Evolutionary conservation across 1,139 yeast genomes (phyloP).

Genomic region (Schizosaccharomyces versatilis): DNA sequence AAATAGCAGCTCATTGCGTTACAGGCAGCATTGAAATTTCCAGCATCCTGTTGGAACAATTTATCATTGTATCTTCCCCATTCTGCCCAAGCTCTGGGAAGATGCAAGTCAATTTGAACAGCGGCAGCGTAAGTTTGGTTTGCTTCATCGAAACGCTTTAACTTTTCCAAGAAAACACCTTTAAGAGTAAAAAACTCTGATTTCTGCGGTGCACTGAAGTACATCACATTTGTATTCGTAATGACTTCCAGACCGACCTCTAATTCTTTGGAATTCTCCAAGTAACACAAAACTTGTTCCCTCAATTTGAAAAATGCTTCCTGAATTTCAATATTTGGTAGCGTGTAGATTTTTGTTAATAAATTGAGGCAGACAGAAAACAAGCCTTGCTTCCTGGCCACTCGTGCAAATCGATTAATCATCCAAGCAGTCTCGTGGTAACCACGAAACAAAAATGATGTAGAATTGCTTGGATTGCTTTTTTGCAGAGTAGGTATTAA

Average conservation of each 20-base stretch:
- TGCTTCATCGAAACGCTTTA: constrained; percentile 80
- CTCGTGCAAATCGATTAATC: constrained; percentile 92
- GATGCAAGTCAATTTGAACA: constrained; percentile 75
- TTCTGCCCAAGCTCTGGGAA: constrained; percentile 98
- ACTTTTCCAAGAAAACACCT: constrained; percentile 89
- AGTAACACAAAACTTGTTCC: constrained; percentile 94
- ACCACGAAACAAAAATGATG: constrained; percentile 87
- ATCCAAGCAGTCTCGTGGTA: constrained; percentile 99
- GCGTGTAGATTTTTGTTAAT: constrained; percentile 74
- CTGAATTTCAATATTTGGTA: constrained; percentile 94
- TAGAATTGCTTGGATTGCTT: constrained; percentile 28
- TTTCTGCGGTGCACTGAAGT: constrained; percentile 90
- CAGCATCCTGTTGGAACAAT: constrained; percentile 64
- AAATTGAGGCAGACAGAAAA: constrained; percentile 90
- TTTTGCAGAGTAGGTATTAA: constrained; percentile 35
- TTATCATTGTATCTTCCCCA: constrained; percentile 94
- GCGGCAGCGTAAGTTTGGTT: constrained; percentile 95
- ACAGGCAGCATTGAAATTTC: constrained; percentile 65
- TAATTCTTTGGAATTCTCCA: constrained; percentile 67
- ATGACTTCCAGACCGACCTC: constrained; percentile 92
- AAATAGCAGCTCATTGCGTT: constrained; percentile 88
- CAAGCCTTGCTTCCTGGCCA: constrained; percentile 89
- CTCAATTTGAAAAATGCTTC: constrained; percentile 88
- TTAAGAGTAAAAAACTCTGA: constrained; percentile 92
- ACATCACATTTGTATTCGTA: constrained; percentile 83